A percentile compares a stretch with the other conserved stretches of the same genome.
Evolutionary conservation across 129 eudicot species (phyloP).

Genomic region (Escallonia herrerae): DNA sequence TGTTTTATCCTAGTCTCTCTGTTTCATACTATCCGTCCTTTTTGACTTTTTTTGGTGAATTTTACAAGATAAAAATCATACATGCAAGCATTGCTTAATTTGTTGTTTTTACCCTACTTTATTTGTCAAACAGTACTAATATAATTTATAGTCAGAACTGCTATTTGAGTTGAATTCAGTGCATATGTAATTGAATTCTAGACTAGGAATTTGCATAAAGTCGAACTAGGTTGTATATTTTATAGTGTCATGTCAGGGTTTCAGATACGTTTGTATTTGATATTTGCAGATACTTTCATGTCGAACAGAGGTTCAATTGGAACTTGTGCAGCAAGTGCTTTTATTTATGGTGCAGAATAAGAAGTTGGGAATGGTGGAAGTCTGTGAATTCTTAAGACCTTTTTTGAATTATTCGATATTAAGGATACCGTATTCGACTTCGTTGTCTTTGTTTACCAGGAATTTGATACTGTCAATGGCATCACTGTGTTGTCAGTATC

Average conservation of each 20-base stretch:
- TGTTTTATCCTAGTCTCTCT: too few species aligned
- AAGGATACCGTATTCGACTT: slow-evolving; percentile 32
- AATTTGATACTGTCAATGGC: slow-evolving; percentile 53
- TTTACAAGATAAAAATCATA: too few species aligned
- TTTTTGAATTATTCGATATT: slow-evolving; percentile 52
- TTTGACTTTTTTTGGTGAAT: too few species aligned
- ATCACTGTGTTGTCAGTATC: slow-evolving; percentile 60
- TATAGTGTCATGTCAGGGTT: not conserved
- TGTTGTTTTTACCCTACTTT: too few species aligned
- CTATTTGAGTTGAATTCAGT: too few species aligned
- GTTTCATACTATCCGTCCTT: too few species aligned
- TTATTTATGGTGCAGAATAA: slow-evolving; percentile 47
- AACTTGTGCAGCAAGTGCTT: slow-evolving; percentile 68
- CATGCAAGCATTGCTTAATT: too few species aligned
- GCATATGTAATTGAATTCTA: too few species aligned
- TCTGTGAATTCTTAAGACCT: slow-evolving; percentile 69
- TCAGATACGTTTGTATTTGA: not conserved
- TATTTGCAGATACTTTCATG: slow-evolving; percentile 58
- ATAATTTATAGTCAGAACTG: not conserved
- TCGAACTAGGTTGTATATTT: too few species aligned
- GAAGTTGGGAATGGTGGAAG: slow-evolving; percentile 52
- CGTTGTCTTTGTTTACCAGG: slow-evolving; percentile 38
- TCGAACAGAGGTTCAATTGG: slow-evolving; percentile 57
- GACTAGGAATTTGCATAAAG: too few species aligned
- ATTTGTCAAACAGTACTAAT: not conserved